Conservation (phyloP, 208 protist species). For the Wallacemonas sp. region DNA sequence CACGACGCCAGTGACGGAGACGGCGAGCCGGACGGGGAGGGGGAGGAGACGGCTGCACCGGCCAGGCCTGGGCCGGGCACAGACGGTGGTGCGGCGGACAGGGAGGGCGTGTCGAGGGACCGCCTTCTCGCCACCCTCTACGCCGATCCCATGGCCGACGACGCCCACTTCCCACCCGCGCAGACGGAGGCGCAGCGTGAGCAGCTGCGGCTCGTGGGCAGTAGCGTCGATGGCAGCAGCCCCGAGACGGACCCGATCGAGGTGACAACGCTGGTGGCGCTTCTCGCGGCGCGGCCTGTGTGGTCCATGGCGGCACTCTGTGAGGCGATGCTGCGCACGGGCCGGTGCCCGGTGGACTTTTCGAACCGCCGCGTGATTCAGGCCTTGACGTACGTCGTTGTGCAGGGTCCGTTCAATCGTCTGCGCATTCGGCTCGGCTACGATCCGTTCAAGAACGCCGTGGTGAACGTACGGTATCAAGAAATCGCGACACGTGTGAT, state of each 20-base stretch:
- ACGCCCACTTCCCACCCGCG: not conserved
- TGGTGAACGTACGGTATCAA: constrained; percentile 42
- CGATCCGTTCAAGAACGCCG: constrained; percentile 60
- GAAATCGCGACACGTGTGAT: constrained; percentile 48
- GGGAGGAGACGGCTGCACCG: too few species aligned
- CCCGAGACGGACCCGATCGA: constrained; percentile 41
- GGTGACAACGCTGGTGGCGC: constrained; percentile 37
- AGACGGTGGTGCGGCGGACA: not conserved
- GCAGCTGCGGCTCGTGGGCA: constrained; percentile 16
- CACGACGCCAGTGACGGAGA: too few species aligned
- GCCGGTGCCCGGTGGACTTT: constrained; percentile 58
- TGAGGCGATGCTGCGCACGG: constrained; percentile 60
- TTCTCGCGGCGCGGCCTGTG: constrained; percentile 64
- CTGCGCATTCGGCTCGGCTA: constrained; percentile 75
- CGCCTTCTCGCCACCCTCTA: not conserved
- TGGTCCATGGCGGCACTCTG: constrained; percentile 58
- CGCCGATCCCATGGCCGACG: constrained; percentile 3
- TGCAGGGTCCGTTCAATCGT: constrained; percentile 76
- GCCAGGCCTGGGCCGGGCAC: not conserved
- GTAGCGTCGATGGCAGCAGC: constrained; percentile 26
- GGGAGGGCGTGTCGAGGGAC: not conserved
- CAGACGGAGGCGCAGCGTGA: constrained; percentile 8
- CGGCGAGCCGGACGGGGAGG: too few species aligned
- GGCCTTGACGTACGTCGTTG: constrained; percentile 71
- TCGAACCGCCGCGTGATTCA: constrained; percentile 66